A percentile compares a stretch with the other conserved stretches of the same genome.
Conservation (phyloP, 2,329 filamentous ascomycete species). For the Penicillium expansum region DNA sequence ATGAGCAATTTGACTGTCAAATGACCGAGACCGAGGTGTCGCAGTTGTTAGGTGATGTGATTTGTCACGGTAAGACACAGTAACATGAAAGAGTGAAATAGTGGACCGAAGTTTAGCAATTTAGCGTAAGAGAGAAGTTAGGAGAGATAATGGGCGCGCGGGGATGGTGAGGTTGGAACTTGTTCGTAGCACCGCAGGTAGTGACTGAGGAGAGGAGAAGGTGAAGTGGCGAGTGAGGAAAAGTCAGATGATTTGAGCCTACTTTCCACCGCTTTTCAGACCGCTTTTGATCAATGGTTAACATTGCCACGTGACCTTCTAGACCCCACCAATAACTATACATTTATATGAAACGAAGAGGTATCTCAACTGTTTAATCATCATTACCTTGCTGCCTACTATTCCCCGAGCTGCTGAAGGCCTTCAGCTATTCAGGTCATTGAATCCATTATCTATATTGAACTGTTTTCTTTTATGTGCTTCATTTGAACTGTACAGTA, state of each 20-base stretch:
- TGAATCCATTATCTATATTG: neutral
- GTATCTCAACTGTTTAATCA: neutral
- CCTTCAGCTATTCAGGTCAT: neutral
- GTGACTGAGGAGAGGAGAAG: slow-evolving; percentile 4
- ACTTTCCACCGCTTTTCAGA: slow-evolving; percentile 11
- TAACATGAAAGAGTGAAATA: neutral
- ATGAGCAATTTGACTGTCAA: neutral
- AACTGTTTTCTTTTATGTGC: neutral
- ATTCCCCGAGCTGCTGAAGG: neutral
- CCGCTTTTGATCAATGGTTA: slow-evolving; percentile 8
- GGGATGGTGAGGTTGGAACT: neutral
- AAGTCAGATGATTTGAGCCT: slow-evolving; percentile 15
- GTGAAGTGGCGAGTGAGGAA: slow-evolving; percentile 15
- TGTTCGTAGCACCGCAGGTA: neutral
- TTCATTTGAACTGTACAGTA: neutral
- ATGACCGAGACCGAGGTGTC: neutral
- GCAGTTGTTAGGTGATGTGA: neutral
- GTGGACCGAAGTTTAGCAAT: neutral
- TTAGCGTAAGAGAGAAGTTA: neutral
- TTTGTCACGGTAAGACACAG: neutral
- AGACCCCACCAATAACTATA: neutral
- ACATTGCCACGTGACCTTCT: neutral
- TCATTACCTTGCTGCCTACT: neutral
- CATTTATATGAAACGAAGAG: neutral
- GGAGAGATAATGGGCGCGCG: neutral